Percentiles rank a stretch among this genome's conserved stretches.
These are phyloP conservation scores for Ceratocystis eucalypticola DNA, from an alignment of 2,329 filamentous ascomycete species.

Conservation along the genomic window DNA sequence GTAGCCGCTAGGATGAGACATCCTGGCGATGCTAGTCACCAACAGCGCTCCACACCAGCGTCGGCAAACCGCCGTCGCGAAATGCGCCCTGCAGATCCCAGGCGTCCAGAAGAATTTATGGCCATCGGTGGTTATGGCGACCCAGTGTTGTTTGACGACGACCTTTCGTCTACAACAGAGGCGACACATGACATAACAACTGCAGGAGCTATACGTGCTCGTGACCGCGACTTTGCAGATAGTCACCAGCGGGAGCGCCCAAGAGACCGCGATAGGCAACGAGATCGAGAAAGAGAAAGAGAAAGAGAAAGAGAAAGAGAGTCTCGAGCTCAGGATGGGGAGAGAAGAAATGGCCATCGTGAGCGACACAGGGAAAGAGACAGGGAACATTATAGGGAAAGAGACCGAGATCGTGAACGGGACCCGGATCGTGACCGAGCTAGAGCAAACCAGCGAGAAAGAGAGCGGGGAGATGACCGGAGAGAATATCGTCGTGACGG, in stretches of 20 bases:
- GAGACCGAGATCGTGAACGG: constrained; percentile 1
- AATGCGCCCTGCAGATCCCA: constrained; percentile 49
- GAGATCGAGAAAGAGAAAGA: neutral
- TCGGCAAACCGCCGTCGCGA: constrained; percentile 37
- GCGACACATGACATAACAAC: constrained; percentile 23
- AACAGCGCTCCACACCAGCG: constrained; percentile 11
- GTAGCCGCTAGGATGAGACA: neutral
- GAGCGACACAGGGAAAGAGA: neutral
- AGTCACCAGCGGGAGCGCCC: neutral
- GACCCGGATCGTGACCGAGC: neutral
- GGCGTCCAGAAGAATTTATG: constrained; percentile 64
- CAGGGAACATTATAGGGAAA: neutral
- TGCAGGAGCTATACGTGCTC: neutral
- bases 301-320: constrained; percentile 6
- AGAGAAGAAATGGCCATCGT: neutral
- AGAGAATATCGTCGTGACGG: neutral
- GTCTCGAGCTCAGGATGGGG: neutral
- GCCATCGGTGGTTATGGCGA: constrained; percentile 79
- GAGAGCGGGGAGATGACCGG: neutral
- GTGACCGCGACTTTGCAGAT: neutral
- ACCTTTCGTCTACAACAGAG: constrained; percentile 25
- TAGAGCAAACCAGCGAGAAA: neutral
- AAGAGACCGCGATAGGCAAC: neutral
- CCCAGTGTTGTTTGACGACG: constrained; percentile 55
- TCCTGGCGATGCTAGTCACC: neutral